phyloP scores from a whole-genome alignment of 805 yeast species.

The Starmerella apis region DNA sequence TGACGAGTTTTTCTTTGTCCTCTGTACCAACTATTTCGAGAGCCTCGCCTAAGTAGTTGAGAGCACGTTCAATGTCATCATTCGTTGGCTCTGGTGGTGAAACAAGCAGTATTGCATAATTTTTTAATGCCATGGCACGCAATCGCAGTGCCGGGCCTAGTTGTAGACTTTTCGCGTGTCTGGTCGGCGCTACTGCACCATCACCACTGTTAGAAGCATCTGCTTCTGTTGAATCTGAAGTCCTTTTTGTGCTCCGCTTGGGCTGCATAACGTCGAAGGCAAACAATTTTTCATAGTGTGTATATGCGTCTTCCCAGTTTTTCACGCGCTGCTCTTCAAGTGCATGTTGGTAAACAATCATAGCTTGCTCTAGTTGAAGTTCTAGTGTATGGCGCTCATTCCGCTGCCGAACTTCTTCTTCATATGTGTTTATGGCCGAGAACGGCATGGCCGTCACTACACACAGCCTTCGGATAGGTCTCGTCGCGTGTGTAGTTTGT shows the following conservation, averaged over 20 bases:
- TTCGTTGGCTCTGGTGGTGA: conserved; percentile 25
- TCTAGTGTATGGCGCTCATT: conserved; percentile 88
- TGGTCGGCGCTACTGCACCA: background rate
- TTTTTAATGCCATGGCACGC: conserved; percentile 68
- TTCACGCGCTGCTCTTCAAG: conserved; percentile 47
- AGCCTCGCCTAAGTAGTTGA: conserved; percentile 16
- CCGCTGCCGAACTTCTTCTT: conserved; percentile 56
- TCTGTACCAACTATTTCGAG: conserved; percentile 21
- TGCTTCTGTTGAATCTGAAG: background rate
- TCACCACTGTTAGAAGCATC: background rate
- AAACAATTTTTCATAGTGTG: conserved; percentile 52
- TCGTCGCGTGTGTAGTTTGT: background rate
- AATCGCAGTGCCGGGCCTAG: conserved; percentile 47
- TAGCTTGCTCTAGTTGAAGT: conserved; percentile 78
- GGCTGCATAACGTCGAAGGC: conserved; percentile 51
- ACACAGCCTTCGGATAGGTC: background rate
- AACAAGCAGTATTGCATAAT: conserved; percentile 64
- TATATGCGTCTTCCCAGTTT: conserved; percentile 42
- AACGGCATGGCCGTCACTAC: conserved; percentile 34
- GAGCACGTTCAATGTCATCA: conserved; percentile 10
- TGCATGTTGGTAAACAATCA: conserved; percentile 62
- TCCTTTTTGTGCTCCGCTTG: background rate
- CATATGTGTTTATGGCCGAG: conserved; percentile 66
- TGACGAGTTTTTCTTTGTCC: conserved; percentile 18
- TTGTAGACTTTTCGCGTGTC: conserved; percentile 4